Base-by-base conservation (phyloP, 78 protist species). In the Chrysochromulina parva region DNA sequence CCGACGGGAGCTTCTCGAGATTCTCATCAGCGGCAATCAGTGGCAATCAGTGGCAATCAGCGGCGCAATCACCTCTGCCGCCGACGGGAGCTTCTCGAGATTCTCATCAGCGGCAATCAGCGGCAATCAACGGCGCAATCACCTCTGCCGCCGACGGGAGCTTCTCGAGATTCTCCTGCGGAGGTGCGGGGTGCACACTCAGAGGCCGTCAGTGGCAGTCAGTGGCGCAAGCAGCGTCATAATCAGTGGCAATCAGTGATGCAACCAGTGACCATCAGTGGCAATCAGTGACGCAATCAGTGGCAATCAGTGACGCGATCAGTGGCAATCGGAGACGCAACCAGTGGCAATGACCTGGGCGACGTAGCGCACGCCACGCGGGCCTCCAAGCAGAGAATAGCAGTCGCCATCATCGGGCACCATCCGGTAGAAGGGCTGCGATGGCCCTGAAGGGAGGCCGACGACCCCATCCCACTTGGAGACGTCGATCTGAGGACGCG, bases 361-460 rank as follows among this genome's bases (percentile, higher is more conserved):
- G 26, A 74, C 82, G 24, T 74, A 74, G 7, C 82, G 54, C 57
- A 74, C 55, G 1, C 82, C 82, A 1, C 82, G 53, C 53, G 82
- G 82, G 24, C 82, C 82, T 13, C 82, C 82, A 9, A 74, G 55
- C n/a, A 74, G 50, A 14, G 26, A 3, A 55, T 48, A 2, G 82
- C 82, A 74, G 55, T 74, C 82, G 50, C n/a, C 19, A 53, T 19
- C 13, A 19, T 74, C 82, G 4, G 82, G 82, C 57, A 74, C 82
- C 57, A 38, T 48, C 28, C 82, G 82, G 82, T 74, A 74, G 57
- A 74, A 74, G 55, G 82, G 82, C 82, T 74, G 82, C 24, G 3
- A 53, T 17, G 55, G 17, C 7, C 82, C 82, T 0, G 82, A 74
- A 1, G 82, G 82, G 6, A 48, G 10, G 50, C 82, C 55, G 38